A percentile compares a stretch with the other conserved stretches of the same genome.
phyloP scores from a whole-genome alignment of 768 basidiomycete genomes.

The Pluteus cervinus region DNA sequence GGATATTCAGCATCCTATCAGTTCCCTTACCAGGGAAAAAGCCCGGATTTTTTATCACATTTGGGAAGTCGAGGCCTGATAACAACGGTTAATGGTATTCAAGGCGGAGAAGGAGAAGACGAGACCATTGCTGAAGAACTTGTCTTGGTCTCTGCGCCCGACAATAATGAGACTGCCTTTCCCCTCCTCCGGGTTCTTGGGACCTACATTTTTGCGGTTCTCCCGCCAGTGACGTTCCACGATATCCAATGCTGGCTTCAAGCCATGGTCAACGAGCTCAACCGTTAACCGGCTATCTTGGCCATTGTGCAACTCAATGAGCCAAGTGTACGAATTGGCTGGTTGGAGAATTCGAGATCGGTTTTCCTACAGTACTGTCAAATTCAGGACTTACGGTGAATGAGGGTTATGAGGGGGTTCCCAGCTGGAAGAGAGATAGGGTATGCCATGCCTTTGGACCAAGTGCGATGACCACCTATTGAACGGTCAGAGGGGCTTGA shows the following conservation, averaged over 20 bases:
- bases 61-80: slow-evolving; percentile 60
- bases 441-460: slow-evolving; percentile 29
- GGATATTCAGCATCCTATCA: slow-evolving; percentile 3
- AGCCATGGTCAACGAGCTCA: slow-evolving; percentile 46
- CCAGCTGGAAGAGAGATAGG: slow-evolving; percentile 43
- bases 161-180: slow-evolving; percentile 73
- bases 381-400: slow-evolving; percentile 26
- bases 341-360: background rate
- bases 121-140: slow-evolving; percentile 84
- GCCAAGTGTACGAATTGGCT: slow-evolving; percentile 64
- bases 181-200: slow-evolving; percentile 45
- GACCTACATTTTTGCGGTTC: slow-evolving; percentile 37
- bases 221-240: slow-evolving; percentile 71
- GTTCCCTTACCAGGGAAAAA: slow-evolving; percentile 60
- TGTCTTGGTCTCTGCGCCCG: slow-evolving; percentile 70
- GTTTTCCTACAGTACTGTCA: background rate
- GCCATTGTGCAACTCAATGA: slow-evolving; percentile 78
- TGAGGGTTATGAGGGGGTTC: slow-evolving; percentile 58
- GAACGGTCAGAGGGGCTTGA: background rate
- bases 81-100: background rate
- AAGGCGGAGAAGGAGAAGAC: background rate
- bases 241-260: slow-evolving; percentile 65
- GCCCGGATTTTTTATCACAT: slow-evolving; percentile 41
- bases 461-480: background rate
- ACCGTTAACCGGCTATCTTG: slow-evolving; percentile 65